Conservation (phyloP, 2,329 filamentous ascomycete genomes). For the Septoria petroselini region DNA sequence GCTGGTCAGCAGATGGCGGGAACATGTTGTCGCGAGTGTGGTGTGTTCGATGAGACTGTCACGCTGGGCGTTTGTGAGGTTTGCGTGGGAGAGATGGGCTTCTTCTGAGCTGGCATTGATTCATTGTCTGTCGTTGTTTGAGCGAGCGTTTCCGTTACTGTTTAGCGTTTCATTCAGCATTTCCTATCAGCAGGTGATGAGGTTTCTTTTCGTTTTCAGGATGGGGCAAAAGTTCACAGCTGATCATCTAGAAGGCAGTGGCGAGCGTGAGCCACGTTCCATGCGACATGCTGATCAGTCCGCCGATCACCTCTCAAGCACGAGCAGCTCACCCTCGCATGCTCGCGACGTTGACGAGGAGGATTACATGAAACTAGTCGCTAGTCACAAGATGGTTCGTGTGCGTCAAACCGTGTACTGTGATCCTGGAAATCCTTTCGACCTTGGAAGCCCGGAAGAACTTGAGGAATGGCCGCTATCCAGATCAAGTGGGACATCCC, state of each 20-base stretch:
- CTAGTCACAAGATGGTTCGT: constrained; percentile 16
- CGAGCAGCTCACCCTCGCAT: constrained; percentile 12
- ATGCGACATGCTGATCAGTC: not conserved
- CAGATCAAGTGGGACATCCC: not conserved
- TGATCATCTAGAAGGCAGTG: not conserved
- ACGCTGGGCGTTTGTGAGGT: not conserved
- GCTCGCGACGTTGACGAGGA: constrained; percentile 21
- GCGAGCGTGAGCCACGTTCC: not conserved
- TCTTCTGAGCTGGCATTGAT: too few relatives aligned
- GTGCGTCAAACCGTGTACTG: constrained; percentile 30
- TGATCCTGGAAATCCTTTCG: constrained; percentile 33
- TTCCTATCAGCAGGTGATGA: too few relatives aligned
- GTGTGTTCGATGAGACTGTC: not conserved
- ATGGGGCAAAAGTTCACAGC: not conserved
- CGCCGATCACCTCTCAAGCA: not conserved
- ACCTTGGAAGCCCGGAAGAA: not conserved
- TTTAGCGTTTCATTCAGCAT: too few relatives aligned
- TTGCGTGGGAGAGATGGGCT: not conserved
- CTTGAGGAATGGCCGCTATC: not conserved
- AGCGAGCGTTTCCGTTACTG: too few relatives aligned
- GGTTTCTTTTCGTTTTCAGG: too few relatives aligned
- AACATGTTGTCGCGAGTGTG: not conserved
- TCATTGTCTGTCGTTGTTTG: too few relatives aligned
- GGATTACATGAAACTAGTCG: constrained; percentile 22
- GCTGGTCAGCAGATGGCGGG: not conserved